Conservation (phyloP, 352 stramenopile genomes). For the Globisporangium irregulare region DNA sequence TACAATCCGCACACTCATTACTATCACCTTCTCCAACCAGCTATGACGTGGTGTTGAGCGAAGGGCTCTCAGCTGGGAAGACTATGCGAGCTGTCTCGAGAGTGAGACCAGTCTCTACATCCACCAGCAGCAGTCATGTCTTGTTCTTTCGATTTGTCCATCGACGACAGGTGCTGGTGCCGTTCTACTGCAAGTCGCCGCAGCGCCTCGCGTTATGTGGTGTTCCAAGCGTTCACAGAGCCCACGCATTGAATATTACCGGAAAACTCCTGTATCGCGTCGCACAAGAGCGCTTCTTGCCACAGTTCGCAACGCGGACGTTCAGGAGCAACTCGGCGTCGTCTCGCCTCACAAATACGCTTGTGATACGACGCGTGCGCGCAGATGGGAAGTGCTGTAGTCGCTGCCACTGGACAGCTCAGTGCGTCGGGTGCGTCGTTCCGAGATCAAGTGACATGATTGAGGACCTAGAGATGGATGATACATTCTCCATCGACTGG, state of each 20-base stretch:
- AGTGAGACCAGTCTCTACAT: conserved; percentile 3
- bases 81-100: conserved; percentile 11
- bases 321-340: not conserved
- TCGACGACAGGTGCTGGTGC: conserved; percentile 33
- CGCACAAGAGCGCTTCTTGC: conserved; percentile 20
- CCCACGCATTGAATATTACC: conserved; percentile 18
- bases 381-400: conserved; percentile 43
- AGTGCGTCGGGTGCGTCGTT: conserved; percentile 53
- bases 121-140: not conserved
- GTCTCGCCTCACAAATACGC: conserved; percentile 11
- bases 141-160: conserved; percentile 50
- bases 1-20: not conserved
- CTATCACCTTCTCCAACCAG: not conserved
- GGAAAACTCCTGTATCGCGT: conserved; percentile 34
- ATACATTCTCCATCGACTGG: conserved; percentile 75
- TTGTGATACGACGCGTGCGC: conserved; percentile 46
- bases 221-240: conserved; percentile 34
- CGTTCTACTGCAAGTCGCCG: conserved; percentile 50
- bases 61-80: conserved; percentile 17
- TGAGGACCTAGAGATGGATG: conserved; percentile 37
- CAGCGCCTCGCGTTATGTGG: conserved; percentile 33
- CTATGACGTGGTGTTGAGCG: conserved; percentile 22
- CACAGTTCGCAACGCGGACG: not conserved
- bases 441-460: conserved; percentile 25
- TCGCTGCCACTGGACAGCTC: conserved; percentile 48